Evolutionary conservation across 495 filamentous ascomycete species (phyloP).

Genomic region (Lichina pygmaea): DNA sequence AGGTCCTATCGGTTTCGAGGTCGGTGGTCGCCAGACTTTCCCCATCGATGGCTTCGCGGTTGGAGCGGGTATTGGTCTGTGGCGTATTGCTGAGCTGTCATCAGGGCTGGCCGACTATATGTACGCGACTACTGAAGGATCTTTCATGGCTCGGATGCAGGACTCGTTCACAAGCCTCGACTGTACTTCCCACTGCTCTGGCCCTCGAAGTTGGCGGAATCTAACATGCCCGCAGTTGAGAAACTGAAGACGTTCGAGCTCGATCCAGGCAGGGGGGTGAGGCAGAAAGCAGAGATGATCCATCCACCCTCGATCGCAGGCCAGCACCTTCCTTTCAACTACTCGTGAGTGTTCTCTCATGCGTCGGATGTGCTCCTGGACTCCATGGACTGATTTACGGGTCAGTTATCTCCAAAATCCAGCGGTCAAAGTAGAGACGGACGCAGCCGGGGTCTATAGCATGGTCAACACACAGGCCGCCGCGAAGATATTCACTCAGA

Average conservation of each 20-base stretch:
- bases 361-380: too few species aligned
- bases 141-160: conserved; percentile 37
- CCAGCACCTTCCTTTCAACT: conserved; percentile 39
- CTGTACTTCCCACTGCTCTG: conserved; percentile 15
- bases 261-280: conserved; percentile 29
- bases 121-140: conserved; percentile 29
- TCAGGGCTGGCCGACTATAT: conserved; percentile 43
- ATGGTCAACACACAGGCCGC: conserved; percentile 23
- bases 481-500: conserved; percentile 24
- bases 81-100: neutral
- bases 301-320: conserved; percentile 54
- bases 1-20: conserved; percentile 72
- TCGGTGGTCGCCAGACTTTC: conserved; percentile 8
- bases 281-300: conserved; percentile 36
- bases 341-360: conserved; percentile 9
- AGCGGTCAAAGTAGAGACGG: conserved; percentile 23
- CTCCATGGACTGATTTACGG: neutral
- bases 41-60: neutral
- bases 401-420: conserved; percentile 13
- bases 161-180: conserved; percentile 36
- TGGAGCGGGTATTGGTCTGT: neutral
- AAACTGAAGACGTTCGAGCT: conserved; percentile 53
- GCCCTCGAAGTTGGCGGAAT: neutral
- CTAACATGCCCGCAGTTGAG: conserved; percentile 16
- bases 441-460: conserved; percentile 20